Percentiles rank a stretch among this genome's conserved stretches.
Evolutionary conservation across 306 rosid genomes (phyloP).

Genomic region (Herpetospermum pedunculosum): DNA sequence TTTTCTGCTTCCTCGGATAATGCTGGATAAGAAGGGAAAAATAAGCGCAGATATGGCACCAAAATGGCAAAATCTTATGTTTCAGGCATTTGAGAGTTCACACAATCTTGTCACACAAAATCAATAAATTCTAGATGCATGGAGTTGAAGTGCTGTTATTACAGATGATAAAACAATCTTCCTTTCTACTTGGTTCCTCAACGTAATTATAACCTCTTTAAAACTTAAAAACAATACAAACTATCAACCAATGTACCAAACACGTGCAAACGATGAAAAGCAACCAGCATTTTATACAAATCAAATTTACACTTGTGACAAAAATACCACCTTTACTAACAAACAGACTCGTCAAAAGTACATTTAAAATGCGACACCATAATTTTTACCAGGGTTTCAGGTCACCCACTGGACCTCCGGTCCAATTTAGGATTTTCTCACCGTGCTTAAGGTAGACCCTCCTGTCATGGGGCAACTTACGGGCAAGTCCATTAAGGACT

Average conservation of each 20-base stretch:
- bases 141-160: not conserved
- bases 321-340: not conserved
- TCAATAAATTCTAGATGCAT: not conserved
- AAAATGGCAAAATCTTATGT: no score
- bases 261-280: not conserved
- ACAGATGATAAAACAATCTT: not conserved
- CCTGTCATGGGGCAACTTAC: constrained; percentile 66
- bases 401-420: constrained; percentile 87
- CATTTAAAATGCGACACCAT: not conserved
- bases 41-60: no score
- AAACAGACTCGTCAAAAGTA: not conserved
- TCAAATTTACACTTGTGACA: not conserved
- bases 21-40: no score
- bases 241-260: not conserved
- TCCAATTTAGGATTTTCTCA: constrained; percentile 76
- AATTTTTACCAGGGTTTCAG: constrained; percentile 60
- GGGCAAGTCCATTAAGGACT: constrained; percentile 87
- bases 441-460: constrained; percentile 52
- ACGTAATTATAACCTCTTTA: not conserved
- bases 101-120: not conserved
- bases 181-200: not conserved
- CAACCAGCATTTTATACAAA: not conserved
- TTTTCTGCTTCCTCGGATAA: no score
- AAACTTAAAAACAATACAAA: not conserved
- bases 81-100: not conserved